Evolutionary conservation across 306 rosid species (phyloP), one percentile per base, ranked within the genome.

Genomic region (Fagus crenata): DNA sequence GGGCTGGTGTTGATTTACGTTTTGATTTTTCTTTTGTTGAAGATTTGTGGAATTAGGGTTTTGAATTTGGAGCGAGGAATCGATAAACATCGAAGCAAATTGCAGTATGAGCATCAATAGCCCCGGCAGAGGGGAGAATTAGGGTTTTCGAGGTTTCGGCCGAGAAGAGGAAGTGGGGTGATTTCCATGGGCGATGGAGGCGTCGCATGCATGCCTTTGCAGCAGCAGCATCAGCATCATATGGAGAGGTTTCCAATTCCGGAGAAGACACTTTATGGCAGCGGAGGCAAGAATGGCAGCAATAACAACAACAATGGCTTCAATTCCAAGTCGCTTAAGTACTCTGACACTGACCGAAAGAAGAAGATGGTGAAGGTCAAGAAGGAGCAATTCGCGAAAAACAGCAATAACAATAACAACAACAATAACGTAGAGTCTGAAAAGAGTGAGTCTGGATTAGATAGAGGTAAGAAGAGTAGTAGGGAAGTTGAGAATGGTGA

Each of bases 141-240:
- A 92, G 99, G 97, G 98, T 91, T 96, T 65, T 86, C 87, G 84
- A 84, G 86, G 74, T 86, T 84, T 77, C 73, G 49, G 69, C 67
- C 67, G 28, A 22, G 13, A 37, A 65, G 31, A 65, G 70, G 83
- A 39, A 65, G 43, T 70, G 75, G 81, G 74, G 85, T 67, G 90
- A 96, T 85, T 92, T 96, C 97, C 98, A 96, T 96, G 99, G 99
- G 99, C 85, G 98, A 96, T 87, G 99, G 98, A 83, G 99, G 99
- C 76, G 98, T 92, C 87, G 91, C 91, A 83, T 93, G 99, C 98
- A 89, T 96, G 90, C 93, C 87, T 86, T 92, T 92, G 99, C 99
- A 92, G 84, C 92, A 85, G 76, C 87, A 83, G 83, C 28, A 22
- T 22, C 87, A 89, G 60, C 81, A 83, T 86, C 88, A 86, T 86